Evolutionary conservation across 2,329 filamentous ascomycete species (phyloP).

Genomic region (Ascosphaera acerosa): DNA sequence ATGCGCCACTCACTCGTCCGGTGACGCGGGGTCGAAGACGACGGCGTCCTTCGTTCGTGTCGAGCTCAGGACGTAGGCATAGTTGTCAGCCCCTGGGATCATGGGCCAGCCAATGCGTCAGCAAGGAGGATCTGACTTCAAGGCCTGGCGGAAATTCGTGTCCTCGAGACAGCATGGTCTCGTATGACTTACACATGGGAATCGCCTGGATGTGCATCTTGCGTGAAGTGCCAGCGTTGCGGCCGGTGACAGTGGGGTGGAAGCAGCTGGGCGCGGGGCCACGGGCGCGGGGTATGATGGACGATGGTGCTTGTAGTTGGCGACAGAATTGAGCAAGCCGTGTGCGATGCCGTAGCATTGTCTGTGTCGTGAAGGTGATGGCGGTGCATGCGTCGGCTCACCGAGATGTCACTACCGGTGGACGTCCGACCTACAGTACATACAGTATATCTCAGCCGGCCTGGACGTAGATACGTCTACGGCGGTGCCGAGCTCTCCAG

Average conservation of each 20-base stretch:
- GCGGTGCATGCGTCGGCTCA: too few species aligned
- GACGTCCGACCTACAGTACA: too few species aligned
- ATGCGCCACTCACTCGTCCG: slow-evolving; percentile 23
- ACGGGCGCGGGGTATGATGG: slow-evolving; percentile 9
- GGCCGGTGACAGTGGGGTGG: too few species aligned
- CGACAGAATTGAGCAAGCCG: background rate
- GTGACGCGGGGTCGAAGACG: slow-evolving; percentile 26
- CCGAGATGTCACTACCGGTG: too few species aligned
- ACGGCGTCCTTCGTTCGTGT: slow-evolving; percentile 25
- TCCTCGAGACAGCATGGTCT: slow-evolving; percentile 5
- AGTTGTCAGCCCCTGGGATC: slow-evolving; percentile 19
- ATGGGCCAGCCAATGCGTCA: too few species aligned
- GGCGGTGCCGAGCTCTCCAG: too few species aligned
- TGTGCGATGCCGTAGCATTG: background rate
- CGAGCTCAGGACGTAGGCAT: slow-evolving; percentile 26
- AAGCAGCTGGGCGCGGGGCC: slow-evolving; percentile 6
- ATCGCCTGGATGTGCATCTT: slow-evolving; percentile 27
- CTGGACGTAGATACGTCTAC: too few species aligned
- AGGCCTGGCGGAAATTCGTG: too few species aligned
- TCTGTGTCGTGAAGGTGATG: background rate
- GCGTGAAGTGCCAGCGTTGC: too few species aligned
- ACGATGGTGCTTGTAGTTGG: background rate
- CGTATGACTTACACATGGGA: slow-evolving; percentile 28
- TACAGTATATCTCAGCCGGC: too few species aligned
- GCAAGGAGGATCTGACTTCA: too few species aligned